Base-by-base conservation (phyloP, 73 alveolate genomes). In the Vitrella brassicaformis region DNA sequence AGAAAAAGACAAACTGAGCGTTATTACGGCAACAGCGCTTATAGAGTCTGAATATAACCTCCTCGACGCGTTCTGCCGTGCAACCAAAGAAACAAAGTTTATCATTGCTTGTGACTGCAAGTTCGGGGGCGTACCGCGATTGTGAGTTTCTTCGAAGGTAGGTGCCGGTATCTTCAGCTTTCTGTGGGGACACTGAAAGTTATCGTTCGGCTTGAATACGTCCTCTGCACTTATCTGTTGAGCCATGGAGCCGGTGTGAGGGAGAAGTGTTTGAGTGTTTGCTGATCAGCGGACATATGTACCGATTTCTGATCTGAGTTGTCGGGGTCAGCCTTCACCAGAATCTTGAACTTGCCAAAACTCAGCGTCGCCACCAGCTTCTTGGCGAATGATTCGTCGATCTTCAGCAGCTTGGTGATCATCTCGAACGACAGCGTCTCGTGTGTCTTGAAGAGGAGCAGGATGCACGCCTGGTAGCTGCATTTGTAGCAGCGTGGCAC, bases 61-160 rank as follows among this genome's bases (percentile, higher is more conserved):
- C n/a, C n/a, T n/a, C n/a, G n/a, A n/a, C n/a, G n/a, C n/a, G n/a
- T n/a, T n/a, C n/a, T n/a, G n/a, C n/a, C n/a, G n/a, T n/a, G 56
- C 4, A 39, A 14, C 4, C 56, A 39, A 39, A 39, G 14, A 39
- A 8, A 14, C 4, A 39, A 39, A 39, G 56, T 4, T 8, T 8
- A 4, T 8, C 22, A 39, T 4, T 8, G 56, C 22, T 8, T 4
- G 14, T 8, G 14, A 39, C 56, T 39, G 56, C 4, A 39, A 39
- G 56, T 39, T 4, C 56, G 56, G 22, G 56, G 56, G 14, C 14
- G 56, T 8, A 39, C 56, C 4, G 56, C 4, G 56, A 39, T 76
- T 76, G 77, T 76, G 83, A 29, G 85, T 82, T 84, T 92, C 97
- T 47, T 86, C 91, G 8, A 83, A 69, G 31, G 71, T 84, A 4